These are phyloP conservation scores for Heliosperma pusillum DNA, from an alignment of 148 eudicot genomes.

Conservation along the genomic window DNA sequence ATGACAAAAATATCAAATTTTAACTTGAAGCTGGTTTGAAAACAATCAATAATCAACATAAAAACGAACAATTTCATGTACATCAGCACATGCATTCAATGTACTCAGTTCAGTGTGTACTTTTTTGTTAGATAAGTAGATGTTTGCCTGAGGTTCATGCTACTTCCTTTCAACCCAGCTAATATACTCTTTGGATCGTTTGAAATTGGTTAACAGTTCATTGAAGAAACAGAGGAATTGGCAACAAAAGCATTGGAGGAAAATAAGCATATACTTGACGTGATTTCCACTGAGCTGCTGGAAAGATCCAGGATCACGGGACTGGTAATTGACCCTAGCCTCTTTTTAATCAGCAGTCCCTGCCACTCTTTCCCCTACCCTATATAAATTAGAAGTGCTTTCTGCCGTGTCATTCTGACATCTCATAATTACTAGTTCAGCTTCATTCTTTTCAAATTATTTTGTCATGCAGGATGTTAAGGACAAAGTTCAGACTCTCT, in stretches of 20 bases:
- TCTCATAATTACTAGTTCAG: not conserved
- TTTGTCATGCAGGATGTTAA: slow-evolving; percentile 56
- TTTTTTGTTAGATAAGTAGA: not conserved
- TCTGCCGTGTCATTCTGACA: not conserved
- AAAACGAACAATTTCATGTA: too few relatives aligned
- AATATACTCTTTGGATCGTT: not conserved
- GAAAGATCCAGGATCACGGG: slow-evolving; percentile 80
- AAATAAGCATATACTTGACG: slow-evolving; percentile 74
- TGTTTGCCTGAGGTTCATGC: not conserved
- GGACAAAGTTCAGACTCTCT: slow-evolving; percentile 45
- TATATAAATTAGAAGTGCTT: not conserved
- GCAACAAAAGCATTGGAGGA: slow-evolving; percentile 71
- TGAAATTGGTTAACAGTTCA: slow-evolving; percentile 49
- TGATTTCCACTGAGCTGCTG: slow-evolving; percentile 56
- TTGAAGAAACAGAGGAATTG: slow-evolving; percentile 86
- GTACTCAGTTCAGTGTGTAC: not conserved
- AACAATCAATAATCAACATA: not conserved
- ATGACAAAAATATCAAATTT: not conserved
- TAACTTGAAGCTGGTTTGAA: not conserved
- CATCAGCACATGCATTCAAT: not conserved
- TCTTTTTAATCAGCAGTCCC: not conserved
- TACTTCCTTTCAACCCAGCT: not conserved
- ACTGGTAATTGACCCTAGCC: slow-evolving; percentile 43
- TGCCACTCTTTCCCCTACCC: not conserved
- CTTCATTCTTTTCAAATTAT: slow-evolving; percentile 7